These are phyloP conservation scores for Osmozyma mogii DNA, from an alignment of 805 yeast species.

Conservation along the genomic window DNA sequence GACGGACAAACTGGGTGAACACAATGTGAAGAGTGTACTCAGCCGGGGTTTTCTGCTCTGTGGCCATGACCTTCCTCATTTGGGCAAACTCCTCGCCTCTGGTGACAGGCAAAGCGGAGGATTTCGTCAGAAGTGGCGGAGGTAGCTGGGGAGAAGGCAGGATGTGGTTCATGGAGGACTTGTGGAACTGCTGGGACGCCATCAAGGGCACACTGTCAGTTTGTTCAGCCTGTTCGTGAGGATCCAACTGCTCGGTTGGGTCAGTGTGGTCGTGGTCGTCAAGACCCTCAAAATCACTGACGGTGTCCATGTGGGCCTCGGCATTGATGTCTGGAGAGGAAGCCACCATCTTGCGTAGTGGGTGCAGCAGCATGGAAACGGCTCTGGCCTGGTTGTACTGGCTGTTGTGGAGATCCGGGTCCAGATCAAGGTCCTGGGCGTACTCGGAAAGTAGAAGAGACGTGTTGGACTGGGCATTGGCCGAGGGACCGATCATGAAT, in stretches of 20 bases:
- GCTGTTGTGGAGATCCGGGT: constrained; percentile 8
- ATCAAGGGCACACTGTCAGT: not conserved
- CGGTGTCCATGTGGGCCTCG: constrained; percentile 3
- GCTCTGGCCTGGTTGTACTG: constrained; percentile 5
- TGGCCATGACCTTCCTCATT: constrained; percentile 30
- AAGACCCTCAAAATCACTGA: constrained; percentile 3
- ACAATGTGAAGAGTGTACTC: constrained; percentile 92
- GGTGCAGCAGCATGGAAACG: constrained; percentile 5
- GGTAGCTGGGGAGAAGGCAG: constrained; percentile 33
- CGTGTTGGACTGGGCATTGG: constrained; percentile 5
- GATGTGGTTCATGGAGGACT: constrained; percentile 9
- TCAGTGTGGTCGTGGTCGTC: not conserved
- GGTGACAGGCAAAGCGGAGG: constrained; percentile 21
- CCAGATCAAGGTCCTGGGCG: constrained; percentile 10
- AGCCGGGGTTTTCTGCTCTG: constrained; percentile 64
- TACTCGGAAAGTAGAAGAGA: constrained; percentile 10
- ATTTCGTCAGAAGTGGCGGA: constrained; percentile 22
- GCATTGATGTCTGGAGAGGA: constrained; percentile 2
- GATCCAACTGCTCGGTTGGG: constrained; percentile 11
- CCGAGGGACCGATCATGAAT: constrained; percentile 10
- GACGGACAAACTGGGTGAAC: constrained; percentile 91
- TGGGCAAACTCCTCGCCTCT: constrained; percentile 27
- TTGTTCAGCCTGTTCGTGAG: constrained; percentile 7
- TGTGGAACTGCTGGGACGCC: constrained; percentile 7
- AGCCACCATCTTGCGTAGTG: not conserved